phyloP scores from a whole-genome alignment of 768 basidiomycete genomes.

The Leccinum truebloodii region DNA sequence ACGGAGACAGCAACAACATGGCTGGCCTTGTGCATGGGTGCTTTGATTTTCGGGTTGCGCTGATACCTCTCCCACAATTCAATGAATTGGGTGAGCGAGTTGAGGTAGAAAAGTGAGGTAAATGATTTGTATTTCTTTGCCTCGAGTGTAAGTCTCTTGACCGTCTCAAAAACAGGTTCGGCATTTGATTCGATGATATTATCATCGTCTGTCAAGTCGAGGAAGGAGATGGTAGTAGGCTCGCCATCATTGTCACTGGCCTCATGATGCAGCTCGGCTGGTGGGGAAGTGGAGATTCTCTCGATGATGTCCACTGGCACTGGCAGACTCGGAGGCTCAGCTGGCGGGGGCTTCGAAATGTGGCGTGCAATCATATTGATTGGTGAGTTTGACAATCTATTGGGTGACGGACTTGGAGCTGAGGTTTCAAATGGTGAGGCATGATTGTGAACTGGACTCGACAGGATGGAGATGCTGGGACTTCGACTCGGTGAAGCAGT shows the following conservation, averaged over 20 bases:
- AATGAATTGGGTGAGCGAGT: neutral
- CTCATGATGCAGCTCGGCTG: too few species aligned
- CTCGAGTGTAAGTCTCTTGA: neutral
- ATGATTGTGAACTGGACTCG: too few species aligned
- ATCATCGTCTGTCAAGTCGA: neutral
- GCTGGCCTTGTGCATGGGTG: neutral
- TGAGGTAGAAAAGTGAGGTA: neutral
- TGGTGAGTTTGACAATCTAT: too few species aligned
- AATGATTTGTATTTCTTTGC: neutral
- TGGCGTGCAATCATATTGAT: too few species aligned
- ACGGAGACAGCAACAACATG: neutral
- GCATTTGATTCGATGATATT: neutral
- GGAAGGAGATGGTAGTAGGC: neutral
- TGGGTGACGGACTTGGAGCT: too few species aligned
- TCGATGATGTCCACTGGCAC: too few species aligned
- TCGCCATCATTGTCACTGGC: neutral
- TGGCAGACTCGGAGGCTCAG: too few species aligned
- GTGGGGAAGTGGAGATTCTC: too few species aligned
- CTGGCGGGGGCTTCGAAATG: too few species aligned
- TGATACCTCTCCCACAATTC: neutral
- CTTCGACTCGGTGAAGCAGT: neutral
- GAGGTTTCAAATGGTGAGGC: too few species aligned
- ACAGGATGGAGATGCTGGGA: neutral
- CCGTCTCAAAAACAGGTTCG: neutral
- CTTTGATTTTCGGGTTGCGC: neutral